Evolutionary conservation across 1,284 basidiomycete species (phyloP), one percentile per base, ranked within the genome.

Genomic region (Puccinia triticina): DNA sequence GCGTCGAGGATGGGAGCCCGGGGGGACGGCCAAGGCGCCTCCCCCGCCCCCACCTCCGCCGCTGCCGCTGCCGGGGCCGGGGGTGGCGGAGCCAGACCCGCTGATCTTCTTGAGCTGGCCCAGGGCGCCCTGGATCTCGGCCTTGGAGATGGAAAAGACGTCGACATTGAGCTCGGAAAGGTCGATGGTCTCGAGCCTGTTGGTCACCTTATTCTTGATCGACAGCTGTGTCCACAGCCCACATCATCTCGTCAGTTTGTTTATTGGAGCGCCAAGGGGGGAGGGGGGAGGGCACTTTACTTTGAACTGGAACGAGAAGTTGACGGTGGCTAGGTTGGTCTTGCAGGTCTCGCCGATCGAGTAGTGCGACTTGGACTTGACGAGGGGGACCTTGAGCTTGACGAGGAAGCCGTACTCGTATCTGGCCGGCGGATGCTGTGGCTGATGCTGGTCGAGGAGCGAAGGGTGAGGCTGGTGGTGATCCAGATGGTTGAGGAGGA

Each of bases 261-360:
- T 16, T 61, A 18, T 61, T 29, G 16, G 14, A 29, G 1, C 14
- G 11, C 29, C 16, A 8, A 2, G 1, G 12, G 11, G 10, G 29
- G 1, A 69, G 26, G 8, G n/a, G 5, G 8, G 4, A 14, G 23
- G 16, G 4, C 2, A 69, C 34, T 43, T 4, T 10, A 78, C 77
- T 57, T 78, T 67, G 16, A 78, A 48, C 10, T 67, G 46, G 21
- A 78, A 78, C 16, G 46, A 67, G 46, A 64, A 78, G 29, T 50
- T 46, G 18, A 78, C 59, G 0, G 48, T 50, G 0, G 61, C 64
- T 14, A 23, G 50, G 26, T 37, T 67, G 16, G 77, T 78, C 34
- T 78, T 61, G 50, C 59, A 78, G 1, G 77, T 64, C 21, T 78
- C 77, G 7, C 77, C 77, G 40, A 78, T 78, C 5, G 77, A 78